A percentile compares a stretch with the other conserved stretches of the same genome.
Evolutionary conservation across 2,329 filamentous ascomycete genomes (phyloP).

Genomic region (Alternaria brassicae): DNA sequence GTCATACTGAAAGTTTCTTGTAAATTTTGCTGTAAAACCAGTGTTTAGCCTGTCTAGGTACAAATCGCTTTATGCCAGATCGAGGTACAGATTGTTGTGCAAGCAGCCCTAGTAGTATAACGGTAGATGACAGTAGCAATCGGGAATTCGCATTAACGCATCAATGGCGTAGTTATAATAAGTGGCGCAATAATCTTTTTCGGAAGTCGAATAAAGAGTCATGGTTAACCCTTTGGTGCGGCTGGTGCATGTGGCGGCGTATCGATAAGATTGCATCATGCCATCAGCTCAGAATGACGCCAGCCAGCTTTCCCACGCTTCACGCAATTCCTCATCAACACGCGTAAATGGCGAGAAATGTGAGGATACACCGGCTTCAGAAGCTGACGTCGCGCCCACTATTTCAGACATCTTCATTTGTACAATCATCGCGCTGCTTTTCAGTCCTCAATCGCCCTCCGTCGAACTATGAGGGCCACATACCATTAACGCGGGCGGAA

Average conservation of each 20-base stretch:
- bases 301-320: not conserved
- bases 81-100: not conserved
- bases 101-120: not conserved
- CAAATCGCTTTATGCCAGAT: not conserved
- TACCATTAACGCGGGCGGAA: slow-evolving; percentile 82
- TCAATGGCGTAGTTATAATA: not conserved
- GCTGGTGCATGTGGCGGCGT: slow-evolving; percentile 34
- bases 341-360: slow-evolving; percentile 26
- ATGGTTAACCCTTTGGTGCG: slow-evolving; percentile 16
- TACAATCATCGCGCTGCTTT: slow-evolving; percentile 61
- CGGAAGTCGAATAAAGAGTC: not conserved
- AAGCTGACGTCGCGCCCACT: slow-evolving; percentile 5
- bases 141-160: not conserved
- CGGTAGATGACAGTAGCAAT: not conserved
- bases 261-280: slow-evolving; percentile 27
- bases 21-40: not conserved
- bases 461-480: slow-evolving; percentile 90
- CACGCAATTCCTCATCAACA: not conserved
- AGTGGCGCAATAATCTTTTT: not conserved
- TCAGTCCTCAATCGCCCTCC: slow-evolving; percentile 84
- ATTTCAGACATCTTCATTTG: not conserved
- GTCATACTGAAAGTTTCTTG: not conserved
- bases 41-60: not conserved
- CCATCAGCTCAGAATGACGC: slow-evolving; percentile 5
- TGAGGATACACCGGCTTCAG: slow-evolving; percentile 16